phyloP scores from a whole-genome alignment of 2,329 filamentous ascomycete species.

The Endoconidiophora polonica region DNA sequence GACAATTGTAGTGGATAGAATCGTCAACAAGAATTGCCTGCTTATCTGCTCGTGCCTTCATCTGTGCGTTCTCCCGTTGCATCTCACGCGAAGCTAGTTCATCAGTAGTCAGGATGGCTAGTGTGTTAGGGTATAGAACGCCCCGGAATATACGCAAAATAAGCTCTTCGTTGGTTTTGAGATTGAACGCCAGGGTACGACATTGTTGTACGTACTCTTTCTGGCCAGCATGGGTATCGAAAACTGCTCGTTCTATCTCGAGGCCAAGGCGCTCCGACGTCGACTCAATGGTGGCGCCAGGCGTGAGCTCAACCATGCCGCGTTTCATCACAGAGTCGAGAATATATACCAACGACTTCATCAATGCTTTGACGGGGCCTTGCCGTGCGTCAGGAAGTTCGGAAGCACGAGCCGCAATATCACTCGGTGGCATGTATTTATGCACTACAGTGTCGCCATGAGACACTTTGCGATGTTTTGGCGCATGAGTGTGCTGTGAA shows the following conservation, averaged over 20 bases:
- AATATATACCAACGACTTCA: conserved; percentile 50
- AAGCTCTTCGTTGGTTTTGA: conserved; percentile 74
- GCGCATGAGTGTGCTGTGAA: conserved; percentile 22
- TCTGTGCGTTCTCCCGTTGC: conserved; percentile 57
- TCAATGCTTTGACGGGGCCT: conserved; percentile 51
- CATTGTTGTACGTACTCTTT: conserved; percentile 45
- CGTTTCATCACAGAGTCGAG: conserved; percentile 52
- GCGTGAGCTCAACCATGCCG: conserved; percentile 43
- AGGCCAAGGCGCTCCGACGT: conserved; percentile 56
- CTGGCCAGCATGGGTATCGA: conserved; percentile 35
- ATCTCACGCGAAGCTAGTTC: conserved; percentile 87
- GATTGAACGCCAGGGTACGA: conserved; percentile 64
- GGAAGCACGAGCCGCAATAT: conserved; percentile 32
- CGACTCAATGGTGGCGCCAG: conserved; percentile 44
- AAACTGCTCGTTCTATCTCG: conserved; percentile 59
- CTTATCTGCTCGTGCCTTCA: conserved; percentile 64
- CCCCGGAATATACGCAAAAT: conserved; percentile 58
- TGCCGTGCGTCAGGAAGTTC: conserved; percentile 48
- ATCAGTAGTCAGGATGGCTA: conserved; percentile 77
- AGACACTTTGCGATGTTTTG: conserved; percentile 39
- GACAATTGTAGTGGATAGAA: conserved; percentile 75
- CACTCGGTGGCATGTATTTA: conserved; percentile 33
- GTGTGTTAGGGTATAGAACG: conserved; percentile 51
- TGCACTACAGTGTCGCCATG: conserved; percentile 26
- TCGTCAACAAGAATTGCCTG: conserved; percentile 71